Conservation (phyloP, 2,329 filamentous ascomycete genomes). For the Fusarium sp. region DNA sequence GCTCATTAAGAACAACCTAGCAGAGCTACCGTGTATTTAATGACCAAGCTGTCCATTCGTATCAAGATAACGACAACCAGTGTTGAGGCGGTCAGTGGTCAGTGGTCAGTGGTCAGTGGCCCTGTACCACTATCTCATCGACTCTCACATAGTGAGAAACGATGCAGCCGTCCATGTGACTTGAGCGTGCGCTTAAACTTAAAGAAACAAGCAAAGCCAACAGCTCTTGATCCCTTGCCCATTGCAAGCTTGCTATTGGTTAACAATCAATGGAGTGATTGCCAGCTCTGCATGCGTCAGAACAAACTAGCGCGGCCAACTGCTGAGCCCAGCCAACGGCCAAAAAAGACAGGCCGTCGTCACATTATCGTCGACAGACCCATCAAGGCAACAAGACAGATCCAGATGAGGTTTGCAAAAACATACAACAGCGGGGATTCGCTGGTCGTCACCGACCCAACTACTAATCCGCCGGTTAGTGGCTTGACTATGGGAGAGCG, state of each 20-base stretch:
- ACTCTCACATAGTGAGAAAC: neutral
- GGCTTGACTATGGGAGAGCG: conserved; percentile 16
- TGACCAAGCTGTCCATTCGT: neutral
- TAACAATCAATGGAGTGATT: neutral
- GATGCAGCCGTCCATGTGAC: neutral
- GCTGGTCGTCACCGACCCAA: conserved; percentile 17
- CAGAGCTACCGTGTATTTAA: too few relatives aligned
- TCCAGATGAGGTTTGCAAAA: neutral
- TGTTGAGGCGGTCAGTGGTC: neutral
- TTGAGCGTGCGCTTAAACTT: neutral
- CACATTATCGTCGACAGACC: neutral
- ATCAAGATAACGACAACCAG: neutral
- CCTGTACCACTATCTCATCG: neutral
- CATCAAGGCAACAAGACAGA: neutral
- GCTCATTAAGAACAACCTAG: too few relatives aligned
- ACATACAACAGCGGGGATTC: conserved; percentile 7
- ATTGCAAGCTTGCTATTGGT: neutral
- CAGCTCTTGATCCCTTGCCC: neutral
- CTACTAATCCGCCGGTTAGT: conserved; percentile 15
- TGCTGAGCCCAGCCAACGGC: too few relatives aligned
- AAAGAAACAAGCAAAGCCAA: neutral
- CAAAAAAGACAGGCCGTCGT: neutral
- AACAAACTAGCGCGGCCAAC: neutral
- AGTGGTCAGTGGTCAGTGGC: neutral
- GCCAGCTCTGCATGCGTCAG: neutral